Evolutionary conservation across 1,284 basidiomycete genomes (phyloP), one percentile per base, ranked within the genome.

Genomic region (Rhodotorula sp.): DNA sequence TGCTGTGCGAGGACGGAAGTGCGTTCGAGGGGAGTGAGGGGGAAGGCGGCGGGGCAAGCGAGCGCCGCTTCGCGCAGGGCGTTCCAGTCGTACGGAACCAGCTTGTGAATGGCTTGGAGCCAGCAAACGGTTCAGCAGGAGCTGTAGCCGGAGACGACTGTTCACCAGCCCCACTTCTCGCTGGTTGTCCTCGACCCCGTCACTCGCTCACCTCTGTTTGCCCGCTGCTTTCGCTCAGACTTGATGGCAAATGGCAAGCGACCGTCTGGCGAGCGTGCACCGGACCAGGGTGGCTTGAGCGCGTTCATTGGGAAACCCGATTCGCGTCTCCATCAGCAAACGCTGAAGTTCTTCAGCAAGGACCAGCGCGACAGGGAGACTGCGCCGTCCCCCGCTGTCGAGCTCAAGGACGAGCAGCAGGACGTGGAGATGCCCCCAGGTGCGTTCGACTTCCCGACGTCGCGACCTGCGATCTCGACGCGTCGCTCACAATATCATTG

Each of bases 281-380:
- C 68, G 0, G 30, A 60, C 24, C 68, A 70, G 49, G 34, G 53
- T 7, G 53, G 61, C 4, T 58, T 70, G 22, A 70, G 66, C 62
- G 8, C 15, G 11, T 70, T 47, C 44, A 58, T 66, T 22, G 61
- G 64, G 3, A 70, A 64, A 19, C 46, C 36, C 27, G 68, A 70
- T 46, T 20, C 46, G 7, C 61, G 54, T 4, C 68, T 64, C 22
- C 68, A 70, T 44, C 68, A 70, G 34, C 46, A 47, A 8, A 27
- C 53, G 13, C 57, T 67, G 22, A 13, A 48, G 22, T 56, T 44
- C 49, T 19, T n/a, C 51, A 44, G 39, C 39, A 44, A 44, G 39
- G 39, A 44, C 7, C 39, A 44, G 39, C 39, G 39, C 39, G 39
- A 44, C 39, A 44, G 7, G 39, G 13, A 44, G 9, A 20, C 17